A percentile compares a stretch with the other conserved stretches of the same genome.
These are phyloP conservation scores for Fusarium sp. DNA, from an alignment of 2,329 filamentous ascomycete species.

Conservation along the genomic window DNA sequence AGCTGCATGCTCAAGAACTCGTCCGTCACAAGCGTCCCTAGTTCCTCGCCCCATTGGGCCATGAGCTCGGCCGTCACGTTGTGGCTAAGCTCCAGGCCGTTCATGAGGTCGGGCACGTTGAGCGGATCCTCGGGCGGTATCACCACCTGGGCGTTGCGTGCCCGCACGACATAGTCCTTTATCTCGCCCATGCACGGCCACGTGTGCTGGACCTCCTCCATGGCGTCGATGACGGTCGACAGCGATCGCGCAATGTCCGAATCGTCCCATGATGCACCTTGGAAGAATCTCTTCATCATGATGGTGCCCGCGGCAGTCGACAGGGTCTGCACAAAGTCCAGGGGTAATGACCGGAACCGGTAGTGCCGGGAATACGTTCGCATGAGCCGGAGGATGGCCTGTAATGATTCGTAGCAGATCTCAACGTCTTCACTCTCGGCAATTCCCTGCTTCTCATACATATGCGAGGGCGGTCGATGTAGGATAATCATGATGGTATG, in stretches of 20 bases:
- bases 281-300: slow-evolving; percentile 63
- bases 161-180: slow-evolving; percentile 52
- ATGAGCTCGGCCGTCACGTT: slow-evolving; percentile 46
- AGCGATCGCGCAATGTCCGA: slow-evolving; percentile 65
- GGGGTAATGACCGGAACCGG: slow-evolving; percentile 59
- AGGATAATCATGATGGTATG: slow-evolving; percentile 68
- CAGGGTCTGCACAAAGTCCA: slow-evolving; percentile 66
- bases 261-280: slow-evolving; percentile 58
- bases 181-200: slow-evolving; percentile 64
- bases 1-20: slow-evolving; percentile 55
- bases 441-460: slow-evolving; percentile 58
- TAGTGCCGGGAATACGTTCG: slow-evolving; percentile 62
- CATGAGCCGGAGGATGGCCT: slow-evolving; percentile 62
- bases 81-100: slow-evolving; percentile 50
- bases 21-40: slow-evolving; percentile 55
- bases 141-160: slow-evolving; percentile 51
- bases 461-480: slow-evolving; percentile 63
- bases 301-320: slow-evolving; percentile 63
- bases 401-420: slow-evolving; percentile 65
- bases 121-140: slow-evolving; percentile 53
- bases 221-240: slow-evolving; percentile 64
- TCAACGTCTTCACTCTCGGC: slow-evolving; percentile 62
- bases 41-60: slow-evolving; percentile 50
- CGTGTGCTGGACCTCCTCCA: slow-evolving; percentile 67
- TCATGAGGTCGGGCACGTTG: slow-evolving; percentile 53